Percentiles rank a stretch among this genome's conserved stretches.
These are phyloP conservation scores for Aspergillus brasiliensis DNA, from an alignment of 2,329 filamentous ascomycete species.

Conservation along the genomic window DNA sequence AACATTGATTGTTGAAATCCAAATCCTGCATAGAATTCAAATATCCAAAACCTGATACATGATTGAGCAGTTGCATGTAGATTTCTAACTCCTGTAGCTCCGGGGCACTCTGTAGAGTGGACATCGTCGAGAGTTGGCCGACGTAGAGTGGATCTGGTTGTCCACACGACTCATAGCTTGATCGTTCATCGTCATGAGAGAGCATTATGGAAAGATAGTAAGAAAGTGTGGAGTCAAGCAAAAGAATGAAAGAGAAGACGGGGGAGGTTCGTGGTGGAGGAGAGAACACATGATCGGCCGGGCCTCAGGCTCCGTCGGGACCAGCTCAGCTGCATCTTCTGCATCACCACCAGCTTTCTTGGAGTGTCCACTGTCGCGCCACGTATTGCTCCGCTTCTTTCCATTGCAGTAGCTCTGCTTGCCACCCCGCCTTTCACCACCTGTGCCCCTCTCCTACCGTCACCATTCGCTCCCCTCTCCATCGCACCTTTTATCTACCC, in stretches of 20 bases:
- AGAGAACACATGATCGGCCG: not conserved
- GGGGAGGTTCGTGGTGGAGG: not conserved
- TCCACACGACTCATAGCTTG: not conserved
- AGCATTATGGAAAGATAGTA: not conserved
- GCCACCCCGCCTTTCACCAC: conserved; percentile 8
- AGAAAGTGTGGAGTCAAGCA: not conserved
- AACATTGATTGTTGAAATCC: conserved; percentile 1
- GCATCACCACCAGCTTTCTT: conserved; percentile 4
- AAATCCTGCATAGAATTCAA: not conserved
- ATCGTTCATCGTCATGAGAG: not conserved
- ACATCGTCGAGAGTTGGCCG: not conserved
- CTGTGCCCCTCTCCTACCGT: conserved; percentile 6
- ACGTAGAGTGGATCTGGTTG: not conserved
- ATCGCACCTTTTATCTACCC: conserved; percentile 27
- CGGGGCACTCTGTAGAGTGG: not conserved
- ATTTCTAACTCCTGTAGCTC: too few relatives aligned
- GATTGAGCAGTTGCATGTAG: not conserved
- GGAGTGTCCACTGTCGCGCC: conserved; percentile 2
- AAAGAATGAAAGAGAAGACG: not conserved
- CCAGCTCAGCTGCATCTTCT: not conserved
- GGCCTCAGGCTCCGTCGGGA: not conserved
- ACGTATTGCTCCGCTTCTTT: conserved; percentile 6
- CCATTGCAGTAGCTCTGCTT: not conserved
- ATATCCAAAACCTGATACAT: conserved; percentile 1
- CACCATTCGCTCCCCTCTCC: conserved; percentile 17